phyloP scores from a whole-genome alignment of 768 basidiomycete genomes.

The Tricholoma flavovirens region DNA sequence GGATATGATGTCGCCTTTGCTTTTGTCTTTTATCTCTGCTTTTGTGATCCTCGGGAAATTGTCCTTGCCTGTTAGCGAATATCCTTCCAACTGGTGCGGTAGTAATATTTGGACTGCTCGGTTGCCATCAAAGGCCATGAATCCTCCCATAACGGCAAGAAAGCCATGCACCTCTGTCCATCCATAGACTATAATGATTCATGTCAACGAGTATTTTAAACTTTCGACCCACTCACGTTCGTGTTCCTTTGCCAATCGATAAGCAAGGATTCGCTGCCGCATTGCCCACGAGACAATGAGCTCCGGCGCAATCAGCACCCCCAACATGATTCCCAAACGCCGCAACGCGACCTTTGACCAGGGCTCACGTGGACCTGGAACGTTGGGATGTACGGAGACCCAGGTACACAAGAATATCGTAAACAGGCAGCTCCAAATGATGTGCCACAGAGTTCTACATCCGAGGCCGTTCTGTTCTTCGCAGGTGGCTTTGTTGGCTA shows the following conservation, averaged over 20 bases:
- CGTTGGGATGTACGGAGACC: background rate
- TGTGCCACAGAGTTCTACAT: constrained; percentile 1
- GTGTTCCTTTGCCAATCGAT: too few species aligned
- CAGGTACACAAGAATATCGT: background rate
- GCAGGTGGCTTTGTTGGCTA: too few species aligned
- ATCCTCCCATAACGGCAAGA: constrained; percentile 1
- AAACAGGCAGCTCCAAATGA: background rate
- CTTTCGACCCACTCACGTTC: too few species aligned
- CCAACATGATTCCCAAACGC: too few species aligned
- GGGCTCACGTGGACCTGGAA: background rate
- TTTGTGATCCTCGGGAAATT: background rate
- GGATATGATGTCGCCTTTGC: background rate
- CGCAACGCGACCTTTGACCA: background rate
- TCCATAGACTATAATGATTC: background rate
- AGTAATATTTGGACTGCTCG: background rate
- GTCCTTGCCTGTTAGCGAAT: background rate
- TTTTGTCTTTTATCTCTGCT: background rate
- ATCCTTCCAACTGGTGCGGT: too few species aligned
- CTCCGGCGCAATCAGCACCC: background rate
- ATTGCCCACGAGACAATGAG: background rate
- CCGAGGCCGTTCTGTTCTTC: too few species aligned
- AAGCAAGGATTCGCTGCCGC: background rate
- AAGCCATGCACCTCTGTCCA: constrained; percentile 1
- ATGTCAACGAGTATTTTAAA: too few species aligned
- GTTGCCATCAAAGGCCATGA: background rate